phyloP scores from a whole-genome alignment of 2,329 filamentous ascomycete genomes.

The Coleophoma eucalyptorum region DNA sequence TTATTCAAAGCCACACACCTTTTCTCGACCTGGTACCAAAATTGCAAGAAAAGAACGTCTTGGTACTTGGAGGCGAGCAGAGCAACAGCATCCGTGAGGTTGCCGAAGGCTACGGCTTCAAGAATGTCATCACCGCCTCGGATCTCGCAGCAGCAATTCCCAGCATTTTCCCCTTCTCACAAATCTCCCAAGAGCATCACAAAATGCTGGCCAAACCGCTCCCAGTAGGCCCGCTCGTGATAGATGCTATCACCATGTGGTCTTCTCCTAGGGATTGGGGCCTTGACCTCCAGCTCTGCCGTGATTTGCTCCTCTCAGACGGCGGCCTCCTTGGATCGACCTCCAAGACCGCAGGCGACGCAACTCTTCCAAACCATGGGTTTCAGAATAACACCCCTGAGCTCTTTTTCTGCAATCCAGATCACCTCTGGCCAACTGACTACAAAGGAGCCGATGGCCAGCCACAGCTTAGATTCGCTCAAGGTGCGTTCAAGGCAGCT shows the following conservation, averaged over 20 bases:
- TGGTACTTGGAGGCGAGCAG: slow-evolving; percentile 65
- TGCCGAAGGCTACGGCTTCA: slow-evolving; percentile 68
- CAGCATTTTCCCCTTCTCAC: slow-evolving; percentile 61
- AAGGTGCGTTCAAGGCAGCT: slow-evolving; percentile 67
- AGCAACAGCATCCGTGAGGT: slow-evolving; percentile 68
- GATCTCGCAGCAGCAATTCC: slow-evolving; percentile 67
- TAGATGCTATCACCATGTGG: slow-evolving; percentile 69
- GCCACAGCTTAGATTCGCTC: slow-evolving; percentile 59
- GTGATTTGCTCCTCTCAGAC: slow-evolving; percentile 63
- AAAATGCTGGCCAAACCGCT: slow-evolving; percentile 48
- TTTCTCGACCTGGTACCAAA: slow-evolving; percentile 65
- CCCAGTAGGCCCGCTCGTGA: slow-evolving; percentile 43
- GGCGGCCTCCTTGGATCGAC: slow-evolving; percentile 60
- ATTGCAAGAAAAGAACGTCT: slow-evolving; percentile 65
- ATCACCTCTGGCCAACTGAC: slow-evolving; percentile 44
- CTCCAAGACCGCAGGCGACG: slow-evolving; percentile 58
- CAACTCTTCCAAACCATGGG: slow-evolving; percentile 53
- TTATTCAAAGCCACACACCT: slow-evolving; percentile 71
- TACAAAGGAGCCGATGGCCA: slow-evolving; percentile 46
- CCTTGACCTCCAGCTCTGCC: slow-evolving; percentile 69
- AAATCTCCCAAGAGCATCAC: slow-evolving; percentile 58
- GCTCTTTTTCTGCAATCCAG: slow-evolving; percentile 65
- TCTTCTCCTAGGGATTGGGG: slow-evolving; percentile 68
- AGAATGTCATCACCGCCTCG: slow-evolving; percentile 66
- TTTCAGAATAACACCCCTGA: slow-evolving; percentile 53